Percentiles rank a stretch among this genome's conserved stretches.
phyloP scores from a whole-genome alignment of 768 basidiomycete genomes.

The Flagelloscypha sp. region DNA sequence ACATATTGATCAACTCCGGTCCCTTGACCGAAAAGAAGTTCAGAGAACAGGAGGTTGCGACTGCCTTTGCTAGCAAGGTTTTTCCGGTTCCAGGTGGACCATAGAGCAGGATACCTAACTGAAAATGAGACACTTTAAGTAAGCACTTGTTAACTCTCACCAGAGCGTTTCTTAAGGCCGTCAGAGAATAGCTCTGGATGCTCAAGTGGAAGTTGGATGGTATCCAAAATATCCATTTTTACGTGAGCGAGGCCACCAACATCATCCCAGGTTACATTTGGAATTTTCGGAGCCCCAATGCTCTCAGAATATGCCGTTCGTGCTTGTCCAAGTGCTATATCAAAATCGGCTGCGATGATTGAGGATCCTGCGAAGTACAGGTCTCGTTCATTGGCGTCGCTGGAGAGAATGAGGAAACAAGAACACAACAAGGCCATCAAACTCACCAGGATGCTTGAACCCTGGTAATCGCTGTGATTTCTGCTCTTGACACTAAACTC shows the following conservation, averaged over 20 bases:
- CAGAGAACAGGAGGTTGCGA: conserved; percentile 88
- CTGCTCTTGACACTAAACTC: conserved; percentile 56
- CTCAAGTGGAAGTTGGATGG: conserved; percentile 86
- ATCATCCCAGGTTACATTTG: conserved; percentile 94
- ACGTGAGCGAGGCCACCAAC: conserved; percentile 85
- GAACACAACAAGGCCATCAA: not conserved
- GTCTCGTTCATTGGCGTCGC: conserved; percentile 16
- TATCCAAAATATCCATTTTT: conserved; percentile 91
- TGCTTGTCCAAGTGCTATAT: conserved; percentile 60
- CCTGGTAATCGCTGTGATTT: conserved; percentile 45
- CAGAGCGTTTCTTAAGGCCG: conserved; percentile 93
- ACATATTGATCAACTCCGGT: conserved; percentile 95
- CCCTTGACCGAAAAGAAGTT: conserved; percentile 99
- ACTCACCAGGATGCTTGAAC: conserved; percentile 29
- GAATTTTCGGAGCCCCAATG: conserved; percentile 97
- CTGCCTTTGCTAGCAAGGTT: conserved; percentile 90
- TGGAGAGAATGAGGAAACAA: conserved; percentile 7
- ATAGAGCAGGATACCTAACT: conserved; percentile 77
- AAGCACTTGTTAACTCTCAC: conserved; percentile 30
- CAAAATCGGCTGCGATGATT: conserved; percentile 58
- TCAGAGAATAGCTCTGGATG: conserved; percentile 84
- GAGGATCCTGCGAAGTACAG: conserved; percentile 31
- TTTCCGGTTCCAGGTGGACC: conserved; percentile 97
- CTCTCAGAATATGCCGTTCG: conserved; percentile 78
- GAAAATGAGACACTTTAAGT: not conserved